These are phyloP conservation scores for Daedaleopsis nitida DNA, from an alignment of 768 basidiomycete species.

Conservation along the genomic window DNA sequence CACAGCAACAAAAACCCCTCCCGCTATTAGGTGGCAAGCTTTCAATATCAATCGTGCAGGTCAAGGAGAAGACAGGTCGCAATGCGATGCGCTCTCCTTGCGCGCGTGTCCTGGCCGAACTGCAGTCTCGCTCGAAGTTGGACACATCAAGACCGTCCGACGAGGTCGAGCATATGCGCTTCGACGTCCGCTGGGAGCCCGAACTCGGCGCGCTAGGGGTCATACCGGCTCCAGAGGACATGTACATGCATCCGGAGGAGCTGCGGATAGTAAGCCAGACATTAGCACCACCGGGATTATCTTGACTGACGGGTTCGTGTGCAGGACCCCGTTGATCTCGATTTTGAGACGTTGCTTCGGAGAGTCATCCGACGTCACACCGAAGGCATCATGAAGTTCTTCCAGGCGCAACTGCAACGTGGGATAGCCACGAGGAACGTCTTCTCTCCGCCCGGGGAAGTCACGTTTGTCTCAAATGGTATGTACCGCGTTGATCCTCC, in stretches of 20 bases:
- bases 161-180: conserved; percentile 67
- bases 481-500: conserved; percentile 9
- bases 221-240: conserved; percentile 50
- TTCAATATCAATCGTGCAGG: conserved; percentile 68
- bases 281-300: background rate
- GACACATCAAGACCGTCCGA: conserved; percentile 62
- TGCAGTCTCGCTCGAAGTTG: conserved; percentile 68
- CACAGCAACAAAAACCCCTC: conserved; percentile 35
- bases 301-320: conserved; percentile 3
- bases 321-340: conserved; percentile 68
- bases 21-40: conserved; percentile 72
- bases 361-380: conserved; percentile 69
- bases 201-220: conserved; percentile 67
- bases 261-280: conserved; percentile 57
- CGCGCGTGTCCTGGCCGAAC: conserved; percentile 55
- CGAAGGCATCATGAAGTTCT: conserved; percentile 57
- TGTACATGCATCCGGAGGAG: conserved; percentile 41
- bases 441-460: conserved; percentile 64
- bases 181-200: conserved; percentile 81
- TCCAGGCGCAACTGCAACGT: conserved; percentile 55
- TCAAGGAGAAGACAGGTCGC: conserved; percentile 40
- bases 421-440: conserved; percentile 51
- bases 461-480: conserved; percentile 61
- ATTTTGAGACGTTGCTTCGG: conserved; percentile 71
- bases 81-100: conserved; percentile 57